Percentiles rank a stretch among this genome's conserved stretches.
Evolutionary conservation across 164 flowering plant genomes (phyloP).

Genomic region (Vitis riparia): DNA sequence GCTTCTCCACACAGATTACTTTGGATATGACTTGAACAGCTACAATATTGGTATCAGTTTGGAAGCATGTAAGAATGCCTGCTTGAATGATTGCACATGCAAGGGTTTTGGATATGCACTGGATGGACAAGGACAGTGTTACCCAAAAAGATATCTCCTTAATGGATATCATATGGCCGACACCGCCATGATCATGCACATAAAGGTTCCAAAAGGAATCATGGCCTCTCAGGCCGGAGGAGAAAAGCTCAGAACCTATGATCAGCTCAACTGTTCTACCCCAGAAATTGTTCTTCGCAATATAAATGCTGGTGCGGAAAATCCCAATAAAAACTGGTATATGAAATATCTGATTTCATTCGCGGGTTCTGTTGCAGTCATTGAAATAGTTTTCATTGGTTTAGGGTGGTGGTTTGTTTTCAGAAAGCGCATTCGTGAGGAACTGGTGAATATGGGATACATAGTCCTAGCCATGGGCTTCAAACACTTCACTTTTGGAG

Average conservation of each 20-base stretch:
- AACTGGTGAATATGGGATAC: background rate
- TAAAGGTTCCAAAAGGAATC: slow-evolving; percentile 1
- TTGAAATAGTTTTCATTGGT: background rate
- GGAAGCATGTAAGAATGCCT: background rate
- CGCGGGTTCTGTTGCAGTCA: background rate
- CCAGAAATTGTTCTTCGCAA: background rate
- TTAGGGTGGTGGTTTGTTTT: slow-evolving; percentile 3
- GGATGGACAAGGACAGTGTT: slow-evolving; percentile 1
- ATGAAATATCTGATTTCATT: background rate
- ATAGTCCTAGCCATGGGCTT: slow-evolving; percentile 2
- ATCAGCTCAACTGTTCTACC: background rate
- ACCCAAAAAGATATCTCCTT: background rate
- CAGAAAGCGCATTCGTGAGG: background rate
- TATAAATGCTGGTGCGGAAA: background rate
- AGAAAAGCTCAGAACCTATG: background rate
- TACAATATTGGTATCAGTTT: background rate
- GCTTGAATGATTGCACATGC: slow-evolving; percentile 1
- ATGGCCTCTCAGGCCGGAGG: background rate
- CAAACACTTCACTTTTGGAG: background rate
- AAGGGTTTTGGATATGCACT: slow-evolving; percentile 4
- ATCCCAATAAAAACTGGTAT: background rate
- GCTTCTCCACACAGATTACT: slow-evolving; percentile 1
- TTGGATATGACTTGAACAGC: background rate
- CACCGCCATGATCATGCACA: background rate
- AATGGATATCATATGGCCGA: background rate